These are phyloP conservation scores for Drosera spatulata DNA, from an alignment of 179 eudicot genomes.

Conservation along the genomic window DNA sequence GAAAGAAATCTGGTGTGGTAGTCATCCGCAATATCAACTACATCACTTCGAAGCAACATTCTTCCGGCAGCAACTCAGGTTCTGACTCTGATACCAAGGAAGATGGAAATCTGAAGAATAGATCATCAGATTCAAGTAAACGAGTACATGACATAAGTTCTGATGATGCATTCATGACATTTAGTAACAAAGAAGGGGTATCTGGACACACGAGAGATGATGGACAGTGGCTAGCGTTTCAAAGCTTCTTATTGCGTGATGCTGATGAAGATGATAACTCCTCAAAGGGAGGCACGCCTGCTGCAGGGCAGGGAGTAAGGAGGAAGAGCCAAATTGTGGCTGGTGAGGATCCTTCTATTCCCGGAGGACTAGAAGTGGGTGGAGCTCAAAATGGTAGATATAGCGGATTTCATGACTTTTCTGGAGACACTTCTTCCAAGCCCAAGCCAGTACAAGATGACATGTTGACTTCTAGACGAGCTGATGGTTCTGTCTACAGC, in stretches of 20 bases:
- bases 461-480: slow-evolving; percentile 21
- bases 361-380: slow-evolving; percentile 21
- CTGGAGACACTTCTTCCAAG: slow-evolving; percentile 26
- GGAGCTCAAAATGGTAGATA: slow-evolving; percentile 21
- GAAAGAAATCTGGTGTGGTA: slow-evolving; percentile 53
- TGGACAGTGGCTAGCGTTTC: slow-evolving; percentile 90
- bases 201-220: slow-evolving; percentile 38
- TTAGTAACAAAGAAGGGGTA: slow-evolving; percentile 12
- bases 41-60: slow-evolving; percentile 46
- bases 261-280: slow-evolving; percentile 43
- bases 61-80: slow-evolving; percentile 35
- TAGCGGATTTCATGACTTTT: slow-evolving; percentile 21
- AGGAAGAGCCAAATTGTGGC: slow-evolving; percentile 26
- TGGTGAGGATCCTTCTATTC: slow-evolving; percentile 42
- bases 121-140: slow-evolving; percentile 18
- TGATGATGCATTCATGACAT: slow-evolving; percentile 16
- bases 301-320: slow-evolving; percentile 29
- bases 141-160: slow-evolving; percentile 23
- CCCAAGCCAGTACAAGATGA: slow-evolving; percentile 36
- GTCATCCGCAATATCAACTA: slow-evolving; percentile 85
- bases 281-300: slow-evolving; percentile 39
- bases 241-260: slow-evolving; percentile 62
- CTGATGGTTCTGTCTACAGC: slow-evolving; percentile 11
- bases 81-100: slow-evolving; percentile 41
- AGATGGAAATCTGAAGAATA: slow-evolving; percentile 13